Conservation (phyloP, 2,329 filamentous ascomycete species). For the Metarhizium robertsii region DNA sequence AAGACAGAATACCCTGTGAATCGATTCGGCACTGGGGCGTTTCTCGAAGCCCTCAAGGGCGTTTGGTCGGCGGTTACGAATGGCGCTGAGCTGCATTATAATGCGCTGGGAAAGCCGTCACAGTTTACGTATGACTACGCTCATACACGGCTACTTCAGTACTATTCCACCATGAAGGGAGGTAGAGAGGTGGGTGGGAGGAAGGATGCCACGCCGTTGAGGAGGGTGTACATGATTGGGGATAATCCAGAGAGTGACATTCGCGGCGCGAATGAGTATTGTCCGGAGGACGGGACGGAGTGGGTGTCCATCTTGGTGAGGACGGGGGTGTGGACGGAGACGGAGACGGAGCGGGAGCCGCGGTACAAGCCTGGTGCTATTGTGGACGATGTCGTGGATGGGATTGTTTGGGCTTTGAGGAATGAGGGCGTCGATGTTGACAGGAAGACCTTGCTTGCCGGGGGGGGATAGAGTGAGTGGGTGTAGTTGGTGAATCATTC, state of each 20-base stretch:
- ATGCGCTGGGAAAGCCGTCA: slow-evolving; percentile 76
- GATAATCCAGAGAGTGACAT: slow-evolving; percentile 90
- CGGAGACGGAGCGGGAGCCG: slow-evolving; percentile 35
- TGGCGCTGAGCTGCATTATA: slow-evolving; percentile 50
- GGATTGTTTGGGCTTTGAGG: slow-evolving; percentile 67
- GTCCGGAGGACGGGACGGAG: slow-evolving; percentile 54
- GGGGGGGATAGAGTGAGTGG: neutral
- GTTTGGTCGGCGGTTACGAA: slow-evolving; percentile 67
- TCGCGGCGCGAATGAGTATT: slow-evolving; percentile 69
- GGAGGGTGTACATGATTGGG: slow-evolving; percentile 87
- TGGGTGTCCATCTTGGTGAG: slow-evolving; percentile 73
- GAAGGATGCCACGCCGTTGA: slow-evolving; percentile 50
- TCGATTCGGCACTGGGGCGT: slow-evolving; percentile 84
- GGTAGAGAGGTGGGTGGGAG: slow-evolving; percentile 8
- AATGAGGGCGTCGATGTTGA: slow-evolving; percentile 33
- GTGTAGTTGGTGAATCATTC: neutral
- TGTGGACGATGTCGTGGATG: slow-evolving; percentile 65
- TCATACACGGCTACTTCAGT: slow-evolving; percentile 56
- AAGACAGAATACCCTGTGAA: slow-evolving; percentile 76
- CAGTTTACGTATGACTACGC: slow-evolving; percentile 74
- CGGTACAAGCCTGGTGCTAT: slow-evolving; percentile 54
- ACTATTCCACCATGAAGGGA: slow-evolving; percentile 18
- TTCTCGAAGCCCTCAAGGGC: slow-evolving; percentile 71
- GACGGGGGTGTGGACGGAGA: slow-evolving; percentile 63
- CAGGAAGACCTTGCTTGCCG: neutral